A percentile compares a stretch with the other conserved stretches of the same genome.
These are phyloP conservation scores for Apiospora rasikravindrae DNA, from an alignment of 2,329 filamentous ascomycete genomes.

Conservation along the genomic window DNA sequence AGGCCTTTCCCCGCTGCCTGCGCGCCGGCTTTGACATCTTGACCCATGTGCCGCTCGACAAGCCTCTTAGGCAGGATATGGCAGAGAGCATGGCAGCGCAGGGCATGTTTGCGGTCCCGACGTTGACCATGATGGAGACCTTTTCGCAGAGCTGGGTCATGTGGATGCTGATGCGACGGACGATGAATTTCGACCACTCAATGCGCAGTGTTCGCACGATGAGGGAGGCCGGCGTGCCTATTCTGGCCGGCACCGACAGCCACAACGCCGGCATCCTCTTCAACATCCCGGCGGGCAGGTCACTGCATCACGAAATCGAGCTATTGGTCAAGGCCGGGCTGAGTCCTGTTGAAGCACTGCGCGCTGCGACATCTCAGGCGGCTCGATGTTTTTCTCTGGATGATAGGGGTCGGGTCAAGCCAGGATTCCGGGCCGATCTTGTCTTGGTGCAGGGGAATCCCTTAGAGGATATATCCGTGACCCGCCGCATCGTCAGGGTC, in stretches of 20 bases:
- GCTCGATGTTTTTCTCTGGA: constrained; percentile 5
- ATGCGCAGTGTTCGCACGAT: constrained; percentile 33
- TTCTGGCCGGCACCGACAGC: constrained; percentile 41
- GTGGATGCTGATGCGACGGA: constrained; percentile 26
- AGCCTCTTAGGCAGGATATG: constrained; percentile 29
- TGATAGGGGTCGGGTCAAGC: neutral
- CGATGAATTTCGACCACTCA: constrained; percentile 31
- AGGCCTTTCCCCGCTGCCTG: constrained; percentile 33
- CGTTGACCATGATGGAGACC: constrained; percentile 33
- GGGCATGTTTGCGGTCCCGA: constrained; percentile 35
- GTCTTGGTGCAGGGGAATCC: neutral
- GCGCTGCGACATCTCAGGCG: constrained; percentile 32
- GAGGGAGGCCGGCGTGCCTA: constrained; percentile 35
- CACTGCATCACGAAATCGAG: constrained; percentile 36
- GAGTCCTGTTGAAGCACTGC: constrained; percentile 32
- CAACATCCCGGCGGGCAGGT: constrained; percentile 29
- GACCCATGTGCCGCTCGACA: constrained; percentile 37
- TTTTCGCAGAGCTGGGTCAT: constrained; percentile 30
- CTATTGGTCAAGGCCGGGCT: constrained; percentile 34
- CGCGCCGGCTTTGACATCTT: constrained; percentile 36
- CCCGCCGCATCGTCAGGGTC: neutral
- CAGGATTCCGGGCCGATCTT: neutral
- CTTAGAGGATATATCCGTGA: neutral
- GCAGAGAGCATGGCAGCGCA: constrained; percentile 27
- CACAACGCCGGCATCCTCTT: constrained; percentile 25